phyloP scores from a whole-genome alignment of 169 alveolate species.

The Besnoitia besnoiti region DNA sequence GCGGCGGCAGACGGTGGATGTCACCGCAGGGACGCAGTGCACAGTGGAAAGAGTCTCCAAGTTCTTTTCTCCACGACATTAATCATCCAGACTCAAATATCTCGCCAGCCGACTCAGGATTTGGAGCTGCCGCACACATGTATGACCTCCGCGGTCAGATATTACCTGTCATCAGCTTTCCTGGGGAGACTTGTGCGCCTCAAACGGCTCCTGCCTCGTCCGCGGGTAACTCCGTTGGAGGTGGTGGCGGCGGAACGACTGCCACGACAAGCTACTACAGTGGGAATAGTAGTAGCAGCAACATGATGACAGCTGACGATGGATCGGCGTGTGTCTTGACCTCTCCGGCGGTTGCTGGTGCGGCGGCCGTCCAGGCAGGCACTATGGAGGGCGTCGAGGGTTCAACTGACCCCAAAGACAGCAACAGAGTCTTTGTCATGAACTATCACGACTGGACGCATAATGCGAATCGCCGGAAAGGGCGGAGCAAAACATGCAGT shows the following conservation, averaged over 20 bases:
- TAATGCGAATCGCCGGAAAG: slow-evolving; percentile 2
- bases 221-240: neutral
- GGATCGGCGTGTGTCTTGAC: neutral
- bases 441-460: neutral
- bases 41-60: neutral
- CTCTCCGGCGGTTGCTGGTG: neutral
- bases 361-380: neutral
- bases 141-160: neutral
- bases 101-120: too few relatives aligned
- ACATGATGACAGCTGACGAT: slow-evolving; percentile 31
- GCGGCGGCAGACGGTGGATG: neutral
- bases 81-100: neutral
- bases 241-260: neutral
- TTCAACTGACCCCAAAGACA: neutral
- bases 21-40: neutral
- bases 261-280: slow-evolving; percentile 10
- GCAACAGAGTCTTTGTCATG: neutral
- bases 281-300: slow-evolving; percentile 32
- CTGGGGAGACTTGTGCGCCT: neutral
- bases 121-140: neutral
- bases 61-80: neutral
- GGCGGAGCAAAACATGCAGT: slow-evolving; percentile 16
- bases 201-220: neutral
- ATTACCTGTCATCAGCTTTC: neutral
- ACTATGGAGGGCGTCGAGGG: neutral